Base-by-base conservation (phyloP, 768 basidiomycete species). In the Psilocybe azurescens region DNA sequence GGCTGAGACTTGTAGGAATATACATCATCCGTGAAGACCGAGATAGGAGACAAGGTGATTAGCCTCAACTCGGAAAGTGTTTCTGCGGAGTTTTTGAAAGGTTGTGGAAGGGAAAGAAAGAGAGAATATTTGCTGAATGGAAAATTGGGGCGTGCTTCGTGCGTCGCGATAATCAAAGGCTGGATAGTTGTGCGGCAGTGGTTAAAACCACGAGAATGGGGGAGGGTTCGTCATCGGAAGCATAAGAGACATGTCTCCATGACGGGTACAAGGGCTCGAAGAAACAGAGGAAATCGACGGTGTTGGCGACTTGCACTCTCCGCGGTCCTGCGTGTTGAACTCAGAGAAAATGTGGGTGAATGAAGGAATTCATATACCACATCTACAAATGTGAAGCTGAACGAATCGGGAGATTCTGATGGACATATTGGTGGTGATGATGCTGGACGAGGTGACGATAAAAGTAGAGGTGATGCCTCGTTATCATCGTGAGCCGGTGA, bases 221-320 rank as follows among this genome's bases (percentile, higher is more conserved):
- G 11, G 70, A 75, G 39, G 73, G 79, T 58, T 87, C 86, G 62
- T 86, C 83, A 65, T 89, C 87, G 3, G 86, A 87, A 2, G 83
- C 0, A 87, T 88, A n/a, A 71, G 56, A 9, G 76, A 82, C 41
- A 82, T 72, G n/a, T 65, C 69, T 1, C 65, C 68, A 18, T 72
- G 67, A 8, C 69, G 69, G 0, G 77, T 74, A 41, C 71, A 71
- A 5, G 78, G 76, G 41, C 80, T 81, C 0, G 80, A 82, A 7
- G 75, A 72, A 3, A 75, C 52, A 10, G 77, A 79, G 3, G 81
- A 79, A 41, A 69, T 70, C 16, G 75, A 78, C 3, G 76, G 78
- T 1, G 75, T 75, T 2, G 78, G 77, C 1, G 79, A 79, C 10
- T 58, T 67, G 49, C 73, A 72, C 13, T 69, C 73, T 20, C 70